A percentile compares a stretch with the other conserved stretches of the same genome.
phyloP scores from a whole-genome alignment of 345 rosid species.

The Hibiscus tridactylites region DNA sequence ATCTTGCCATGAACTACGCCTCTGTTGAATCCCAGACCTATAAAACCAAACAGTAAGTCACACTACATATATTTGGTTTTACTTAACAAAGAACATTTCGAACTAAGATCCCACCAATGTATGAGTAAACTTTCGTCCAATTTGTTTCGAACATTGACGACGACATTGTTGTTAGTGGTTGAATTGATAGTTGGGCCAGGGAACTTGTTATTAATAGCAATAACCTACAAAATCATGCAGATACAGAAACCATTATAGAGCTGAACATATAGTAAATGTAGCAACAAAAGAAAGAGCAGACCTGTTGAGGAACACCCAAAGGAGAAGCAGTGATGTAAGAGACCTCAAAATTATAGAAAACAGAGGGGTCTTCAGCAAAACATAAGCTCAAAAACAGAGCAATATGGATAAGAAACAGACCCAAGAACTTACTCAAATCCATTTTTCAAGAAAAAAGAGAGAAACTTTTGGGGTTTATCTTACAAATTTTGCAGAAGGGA shows the following conservation, averaged over 20 bases:
- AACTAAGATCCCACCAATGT: conserved; percentile 56
- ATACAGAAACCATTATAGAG: conserved; percentile 8
- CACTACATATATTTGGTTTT: neutral
- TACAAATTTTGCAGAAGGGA: neutral
- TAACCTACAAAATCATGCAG: conserved; percentile 54
- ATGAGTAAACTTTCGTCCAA: conserved; percentile 77
- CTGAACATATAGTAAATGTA: neutral
- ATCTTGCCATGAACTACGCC: conserved; percentile 98
- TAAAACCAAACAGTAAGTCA: neutral
- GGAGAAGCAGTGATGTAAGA: conserved; percentile 96
- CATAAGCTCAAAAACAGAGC: conserved; percentile 34
- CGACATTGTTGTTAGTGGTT: conserved; percentile 83
- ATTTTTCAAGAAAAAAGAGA: conserved; percentile 17
- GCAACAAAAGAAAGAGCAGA: conserved; percentile 11
- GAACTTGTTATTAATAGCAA: conserved; percentile 84
- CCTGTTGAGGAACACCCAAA: conserved; percentile 94
- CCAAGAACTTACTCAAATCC: conserved; percentile 38
- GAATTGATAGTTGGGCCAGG: conserved; percentile 89
- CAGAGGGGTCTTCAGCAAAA: conserved; percentile 75
- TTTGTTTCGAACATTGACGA: conserved; percentile 80
- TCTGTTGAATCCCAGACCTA: conserved; percentile 90
- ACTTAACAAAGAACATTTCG: neutral
- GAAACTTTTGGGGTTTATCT: too few relatives aligned
- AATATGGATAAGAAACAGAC: conserved; percentile 48
- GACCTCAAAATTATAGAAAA: conserved; percentile 57